A percentile compares a stretch with the other conserved stretches of the same genome.
These are phyloP conservation scores for Debaryomycetaceae sp. DNA, from an alignment of 1,139 yeast species.

Conservation along the genomic window DNA sequence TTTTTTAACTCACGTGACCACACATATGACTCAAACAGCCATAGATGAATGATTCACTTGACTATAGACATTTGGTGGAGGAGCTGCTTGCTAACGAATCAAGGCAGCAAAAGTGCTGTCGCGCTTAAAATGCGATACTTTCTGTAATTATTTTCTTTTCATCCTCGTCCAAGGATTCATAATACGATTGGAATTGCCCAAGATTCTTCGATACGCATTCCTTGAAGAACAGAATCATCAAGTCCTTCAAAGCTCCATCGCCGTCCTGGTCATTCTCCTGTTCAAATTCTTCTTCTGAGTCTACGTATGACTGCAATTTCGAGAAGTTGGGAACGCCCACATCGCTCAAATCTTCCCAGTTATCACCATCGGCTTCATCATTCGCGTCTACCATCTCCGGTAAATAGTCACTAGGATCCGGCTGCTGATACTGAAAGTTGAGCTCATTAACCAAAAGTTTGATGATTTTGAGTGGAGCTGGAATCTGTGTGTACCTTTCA, in stretches of 20 bases:
- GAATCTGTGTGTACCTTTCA: slow-evolving; percentile 56
- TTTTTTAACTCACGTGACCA: no score
- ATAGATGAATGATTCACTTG: no score
- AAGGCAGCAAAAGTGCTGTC: not conserved
- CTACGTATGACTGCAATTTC: slow-evolving; percentile 51
- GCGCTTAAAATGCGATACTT: slow-evolving; percentile 23
- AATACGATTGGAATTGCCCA: slow-evolving; percentile 53
- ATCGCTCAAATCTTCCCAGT: slow-evolving; percentile 80
- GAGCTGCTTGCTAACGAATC: no score
- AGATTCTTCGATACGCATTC: slow-evolving; percentile 54
- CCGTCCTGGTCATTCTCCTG: slow-evolving; percentile 31
- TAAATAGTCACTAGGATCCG: slow-evolving; percentile 37
- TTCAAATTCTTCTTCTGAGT: slow-evolving; percentile 41
- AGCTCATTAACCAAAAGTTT: slow-evolving; percentile 70
- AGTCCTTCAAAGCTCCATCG: slow-evolving; percentile 40
- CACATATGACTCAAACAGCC: no score
- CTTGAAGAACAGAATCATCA: slow-evolving; percentile 60
- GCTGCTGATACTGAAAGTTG: slow-evolving; percentile 52
- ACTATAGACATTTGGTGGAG: no score
- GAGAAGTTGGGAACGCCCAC: slow-evolving; percentile 59
- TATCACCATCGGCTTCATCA: slow-evolving; percentile 41
- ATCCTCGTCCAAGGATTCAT: slow-evolving; percentile 47
- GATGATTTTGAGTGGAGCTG: slow-evolving; percentile 70
- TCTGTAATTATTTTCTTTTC: slow-evolving; percentile 59
- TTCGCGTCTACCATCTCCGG: slow-evolving; percentile 25